These are phyloP conservation scores for Balakata baccata DNA, from an alignment of 345 rosid species.

Conservation along the genomic window DNA sequence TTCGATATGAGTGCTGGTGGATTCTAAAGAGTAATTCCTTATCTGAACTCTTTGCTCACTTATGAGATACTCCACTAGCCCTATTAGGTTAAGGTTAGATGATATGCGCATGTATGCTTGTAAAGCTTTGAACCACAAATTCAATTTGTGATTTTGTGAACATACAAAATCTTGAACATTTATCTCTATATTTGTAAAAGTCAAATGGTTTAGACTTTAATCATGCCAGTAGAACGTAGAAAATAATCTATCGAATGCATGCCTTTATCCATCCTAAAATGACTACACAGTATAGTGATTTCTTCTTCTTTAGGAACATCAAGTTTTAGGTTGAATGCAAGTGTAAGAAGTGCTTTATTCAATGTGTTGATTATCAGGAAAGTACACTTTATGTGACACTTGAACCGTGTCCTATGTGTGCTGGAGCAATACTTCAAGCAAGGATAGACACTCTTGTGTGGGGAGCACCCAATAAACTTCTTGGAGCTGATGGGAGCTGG, in stretches of 20 bases:
- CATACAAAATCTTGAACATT: background rate
- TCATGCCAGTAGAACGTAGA: background rate
- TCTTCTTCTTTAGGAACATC: background rate
- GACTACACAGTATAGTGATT: background rate
- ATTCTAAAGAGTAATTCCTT: background rate
- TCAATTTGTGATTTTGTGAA: background rate
- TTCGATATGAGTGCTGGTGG: background rate
- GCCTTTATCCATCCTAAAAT: background rate
- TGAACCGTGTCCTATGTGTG: conserved; percentile 98
- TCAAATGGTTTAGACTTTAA: background rate
- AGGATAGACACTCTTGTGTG: conserved; percentile 82
- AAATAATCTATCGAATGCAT: background rate
- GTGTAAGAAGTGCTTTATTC: background rate
- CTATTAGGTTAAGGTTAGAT: background rate
- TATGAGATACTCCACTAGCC: background rate
- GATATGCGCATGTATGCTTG: background rate
- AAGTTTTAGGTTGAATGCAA: background rate
- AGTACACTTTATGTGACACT: conserved; percentile 88
- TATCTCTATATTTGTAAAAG: background rate
- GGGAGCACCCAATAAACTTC: conserved; percentile 99
- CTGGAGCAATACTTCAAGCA: conserved; percentile 98
- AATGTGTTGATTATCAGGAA: conserved; percentile 40
- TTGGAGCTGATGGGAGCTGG: conserved; percentile 99
- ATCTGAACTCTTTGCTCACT: background rate
- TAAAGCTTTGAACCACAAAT: background rate